Conservation (phyloP, 495 filamentous ascomycete species). For the Recurvomyces mirabilis region DNA sequence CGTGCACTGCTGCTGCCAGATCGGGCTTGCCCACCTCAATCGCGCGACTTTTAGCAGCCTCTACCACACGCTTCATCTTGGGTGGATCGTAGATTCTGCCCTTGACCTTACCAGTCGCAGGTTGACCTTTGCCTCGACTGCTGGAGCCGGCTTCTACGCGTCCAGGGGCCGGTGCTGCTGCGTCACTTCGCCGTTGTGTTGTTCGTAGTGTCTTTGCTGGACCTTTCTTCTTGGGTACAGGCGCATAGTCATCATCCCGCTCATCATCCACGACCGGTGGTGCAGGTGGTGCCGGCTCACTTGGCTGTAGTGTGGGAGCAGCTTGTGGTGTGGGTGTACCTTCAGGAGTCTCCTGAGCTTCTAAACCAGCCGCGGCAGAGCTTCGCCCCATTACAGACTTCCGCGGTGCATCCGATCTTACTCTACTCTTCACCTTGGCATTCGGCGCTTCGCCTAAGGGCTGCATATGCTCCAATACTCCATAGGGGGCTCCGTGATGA, state of each 20-base stretch:
- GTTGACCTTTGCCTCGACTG: not conserved
- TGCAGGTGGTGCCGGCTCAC: not conserved
- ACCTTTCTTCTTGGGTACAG: conserved; percentile 16
- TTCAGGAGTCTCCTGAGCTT: conserved; percentile 22
- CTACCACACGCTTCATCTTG: conserved; percentile 21
- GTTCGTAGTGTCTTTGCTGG: not conserved
- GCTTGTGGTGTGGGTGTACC: conserved; percentile 15
- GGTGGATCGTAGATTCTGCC: conserved; percentile 1
- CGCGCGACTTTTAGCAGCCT: conserved; percentile 21
- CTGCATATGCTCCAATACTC: conserved; percentile 59
- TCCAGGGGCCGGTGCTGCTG: not conserved
- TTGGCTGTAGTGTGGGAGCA: not conserved
- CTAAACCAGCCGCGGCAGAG: conserved; percentile 4
- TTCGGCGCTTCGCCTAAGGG: conserved; percentile 55
- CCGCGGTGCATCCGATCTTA: conserved; percentile 25
- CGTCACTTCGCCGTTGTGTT: conserved; percentile 5
- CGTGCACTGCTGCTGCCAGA: conserved; percentile 23
- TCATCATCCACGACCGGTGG: conserved; percentile 25
- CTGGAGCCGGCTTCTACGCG: too few relatives aligned
- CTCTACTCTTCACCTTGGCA: conserved; percentile 33
- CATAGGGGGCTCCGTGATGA: conserved; percentile 44
- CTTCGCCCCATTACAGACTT: conserved; percentile 16
- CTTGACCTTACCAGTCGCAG: not conserved
- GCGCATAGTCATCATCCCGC: conserved; percentile 29
- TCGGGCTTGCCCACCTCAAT: conserved; percentile 13